phyloP scores from a whole-genome alignment of 305 asterid genomes.

The Solanum hybrid region DNA sequence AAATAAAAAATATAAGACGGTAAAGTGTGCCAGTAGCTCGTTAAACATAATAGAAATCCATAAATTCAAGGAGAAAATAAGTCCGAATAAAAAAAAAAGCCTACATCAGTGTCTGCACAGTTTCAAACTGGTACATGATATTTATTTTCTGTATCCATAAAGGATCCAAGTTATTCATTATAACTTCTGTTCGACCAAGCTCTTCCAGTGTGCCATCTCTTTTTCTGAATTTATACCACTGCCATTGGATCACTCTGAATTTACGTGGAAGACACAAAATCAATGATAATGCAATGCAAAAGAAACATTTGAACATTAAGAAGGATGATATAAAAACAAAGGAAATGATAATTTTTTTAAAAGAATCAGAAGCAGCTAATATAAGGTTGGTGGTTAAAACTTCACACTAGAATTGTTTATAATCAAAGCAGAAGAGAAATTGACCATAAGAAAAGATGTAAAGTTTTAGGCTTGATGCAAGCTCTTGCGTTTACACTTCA shows the following conservation, averaged over 20 bases:
- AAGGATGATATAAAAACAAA: background rate
- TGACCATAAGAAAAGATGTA: background rate
- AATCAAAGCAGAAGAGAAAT: background rate
- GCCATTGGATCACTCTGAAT: slow-evolving; percentile 94
- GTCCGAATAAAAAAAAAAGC: background rate
- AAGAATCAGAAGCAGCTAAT: background rate
- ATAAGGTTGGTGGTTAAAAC: background rate
- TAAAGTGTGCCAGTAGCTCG: background rate
- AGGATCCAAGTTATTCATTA: slow-evolving; percentile 64
- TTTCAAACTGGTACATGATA: slow-evolving; percentile 69
- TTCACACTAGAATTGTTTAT: background rate
- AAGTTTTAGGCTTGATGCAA: background rate
- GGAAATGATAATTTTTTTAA: background rate
- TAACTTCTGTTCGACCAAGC: slow-evolving; percentile 88
- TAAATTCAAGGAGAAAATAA: slow-evolving; percentile 2
- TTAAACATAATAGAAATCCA: background rate
- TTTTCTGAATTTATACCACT: slow-evolving; percentile 41
- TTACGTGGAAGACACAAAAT: background rate
- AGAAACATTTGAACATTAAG: background rate
- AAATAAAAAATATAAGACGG: slow-evolving; percentile 2
- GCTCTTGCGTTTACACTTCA: background rate
- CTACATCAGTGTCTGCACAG: slow-evolving; percentile 63
- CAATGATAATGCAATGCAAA: background rate
- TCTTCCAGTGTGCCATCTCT: slow-evolving; percentile 74
- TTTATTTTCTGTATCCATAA: slow-evolving; percentile 68